These are phyloP conservation scores for Colletotrichum melonis DNA, from an alignment of 2,329 filamentous ascomycete genomes.

Conservation along the genomic window DNA sequence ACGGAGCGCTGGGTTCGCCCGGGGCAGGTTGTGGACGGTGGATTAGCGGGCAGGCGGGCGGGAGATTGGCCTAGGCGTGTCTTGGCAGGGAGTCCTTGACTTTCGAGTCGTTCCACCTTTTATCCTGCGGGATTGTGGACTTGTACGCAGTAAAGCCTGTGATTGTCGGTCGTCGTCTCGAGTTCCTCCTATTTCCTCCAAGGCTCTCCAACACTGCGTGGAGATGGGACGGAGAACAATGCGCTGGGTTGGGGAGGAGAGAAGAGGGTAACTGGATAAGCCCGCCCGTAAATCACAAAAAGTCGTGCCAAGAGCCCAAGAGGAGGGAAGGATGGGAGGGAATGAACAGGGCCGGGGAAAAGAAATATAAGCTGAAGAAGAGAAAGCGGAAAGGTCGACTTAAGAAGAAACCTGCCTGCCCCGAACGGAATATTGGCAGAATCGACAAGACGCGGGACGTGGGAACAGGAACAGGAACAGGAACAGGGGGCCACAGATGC, in stretches of 20 bases:
- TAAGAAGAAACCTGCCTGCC: not conserved
- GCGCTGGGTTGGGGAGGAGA: no score
- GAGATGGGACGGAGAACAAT: not conserved
- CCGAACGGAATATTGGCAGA: no score
- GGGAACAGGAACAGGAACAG: not conserved
- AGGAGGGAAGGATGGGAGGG: not conserved
- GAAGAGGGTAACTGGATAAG: not conserved
- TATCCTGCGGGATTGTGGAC: not conserved
- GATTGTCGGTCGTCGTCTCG: not conserved
- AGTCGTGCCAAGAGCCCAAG: not conserved
- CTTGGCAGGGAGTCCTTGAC: constrained; percentile 5
- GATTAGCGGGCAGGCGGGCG: constrained; percentile 10
- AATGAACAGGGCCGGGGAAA: not conserved
- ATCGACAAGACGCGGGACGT: not conserved
- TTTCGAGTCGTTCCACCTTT: not conserved
- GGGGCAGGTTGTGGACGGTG: not conserved
- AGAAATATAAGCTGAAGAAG: not conserved
- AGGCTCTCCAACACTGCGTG: not conserved
- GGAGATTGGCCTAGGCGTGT: constrained; percentile 8
- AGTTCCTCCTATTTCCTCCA: not conserved
- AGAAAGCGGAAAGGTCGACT: not conserved
- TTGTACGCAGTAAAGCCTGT: not conserved
- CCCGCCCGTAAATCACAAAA: not conserved
- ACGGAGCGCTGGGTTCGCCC: no score
- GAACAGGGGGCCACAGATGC: not conserved